Evolutionary conservation across 2,329 filamentous ascomycete genomes (phyloP), one percentile per base, ranked within the genome.

Genomic region (Diaporthe vaccinii): DNA sequence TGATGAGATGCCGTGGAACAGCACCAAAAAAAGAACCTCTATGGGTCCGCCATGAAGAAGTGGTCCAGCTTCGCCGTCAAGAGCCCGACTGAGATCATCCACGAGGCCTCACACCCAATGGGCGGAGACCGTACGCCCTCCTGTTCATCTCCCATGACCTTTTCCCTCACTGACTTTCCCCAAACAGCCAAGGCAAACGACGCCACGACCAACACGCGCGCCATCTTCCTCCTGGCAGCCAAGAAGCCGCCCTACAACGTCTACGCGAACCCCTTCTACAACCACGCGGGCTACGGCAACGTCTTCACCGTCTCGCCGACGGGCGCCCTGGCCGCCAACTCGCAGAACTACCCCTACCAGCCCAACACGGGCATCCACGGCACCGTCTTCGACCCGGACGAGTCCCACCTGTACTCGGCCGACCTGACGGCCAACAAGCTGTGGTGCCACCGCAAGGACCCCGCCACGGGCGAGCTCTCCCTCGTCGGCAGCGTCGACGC

Each of bases 1-100:
- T 73, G n/a, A 68, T 51, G 31, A 44, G 51, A 58, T 4, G 4
- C 20, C 53, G 39, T 36, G 4, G 20, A 14, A 72, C 81, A 96
- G 93, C 94, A 97, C 84, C 87, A 89, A 77, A 94, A 93, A 81
- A 96, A 95, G 84, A 93, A 94, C 82, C 93, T 98, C 76, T 98
- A 98, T 83, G 95, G 95, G 80, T 93, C 95, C 4, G 94, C 94
- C 76, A 97, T 97, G 94, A 98, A 98, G 88, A 96, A 95, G 83
- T 98, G 95, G 94, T 93, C 93, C 68, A 95, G 93, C 82, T 96
- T 94, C 83, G 87, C 91, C 61, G 93, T 97, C 80, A 90, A 92
- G 80, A 93, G 90, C 79, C 93, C 95, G 3, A 92, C 91, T 2
- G 91, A 95, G 68, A 97, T 98, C 78, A 85, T 91, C 62, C 95